These are phyloP conservation scores for Colletotrichum australisinense DNA, from an alignment of 2,329 filamentous ascomycete genomes.

Conservation along the genomic window DNA sequence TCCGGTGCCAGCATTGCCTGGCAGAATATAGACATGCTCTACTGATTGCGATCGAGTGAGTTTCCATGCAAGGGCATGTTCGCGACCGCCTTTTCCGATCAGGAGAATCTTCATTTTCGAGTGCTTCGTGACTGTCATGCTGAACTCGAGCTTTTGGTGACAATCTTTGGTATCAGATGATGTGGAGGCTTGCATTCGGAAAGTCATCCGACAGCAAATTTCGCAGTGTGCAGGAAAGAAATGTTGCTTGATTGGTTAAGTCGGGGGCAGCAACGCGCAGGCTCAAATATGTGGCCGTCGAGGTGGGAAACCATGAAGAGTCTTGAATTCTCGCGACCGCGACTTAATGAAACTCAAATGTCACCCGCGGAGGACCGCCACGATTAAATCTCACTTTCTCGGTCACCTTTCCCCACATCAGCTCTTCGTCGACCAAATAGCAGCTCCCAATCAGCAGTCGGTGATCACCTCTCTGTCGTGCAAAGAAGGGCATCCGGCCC, in stretches of 20 bases:
- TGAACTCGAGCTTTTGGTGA: background rate
- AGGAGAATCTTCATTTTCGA: constrained; percentile 76
- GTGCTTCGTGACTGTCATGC: background rate
- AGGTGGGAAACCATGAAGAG: background rate
- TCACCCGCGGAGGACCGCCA: constrained; percentile 13
- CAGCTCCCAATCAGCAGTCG: constrained; percentile 33
- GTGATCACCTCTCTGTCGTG: constrained; percentile 17
- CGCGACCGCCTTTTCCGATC: constrained; percentile 92
- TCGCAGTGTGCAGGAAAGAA: background rate
- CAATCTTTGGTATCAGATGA: too few species aligned
- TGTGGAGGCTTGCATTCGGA: background rate
- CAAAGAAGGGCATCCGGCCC: constrained; percentile 35
- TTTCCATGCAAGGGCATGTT: constrained; percentile 96
- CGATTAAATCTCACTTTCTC: constrained; percentile 20
- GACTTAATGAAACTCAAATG: constrained; percentile 18
- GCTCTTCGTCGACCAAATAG: constrained; percentile 32
- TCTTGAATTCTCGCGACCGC: background rate
- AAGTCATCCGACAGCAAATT: background rate
- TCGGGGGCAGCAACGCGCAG: background rate
- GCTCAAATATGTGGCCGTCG: background rate
- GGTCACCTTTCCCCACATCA: constrained; percentile 34
- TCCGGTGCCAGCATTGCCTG: constrained; percentile 90
- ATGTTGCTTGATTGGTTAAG: background rate
- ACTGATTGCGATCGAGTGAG: constrained; percentile 84
- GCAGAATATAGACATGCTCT: constrained; percentile 76